Evolutionary conservation across 352 stramenopile genomes (phyloP).

Genomic region (Aphanomyces euteiches): DNA sequence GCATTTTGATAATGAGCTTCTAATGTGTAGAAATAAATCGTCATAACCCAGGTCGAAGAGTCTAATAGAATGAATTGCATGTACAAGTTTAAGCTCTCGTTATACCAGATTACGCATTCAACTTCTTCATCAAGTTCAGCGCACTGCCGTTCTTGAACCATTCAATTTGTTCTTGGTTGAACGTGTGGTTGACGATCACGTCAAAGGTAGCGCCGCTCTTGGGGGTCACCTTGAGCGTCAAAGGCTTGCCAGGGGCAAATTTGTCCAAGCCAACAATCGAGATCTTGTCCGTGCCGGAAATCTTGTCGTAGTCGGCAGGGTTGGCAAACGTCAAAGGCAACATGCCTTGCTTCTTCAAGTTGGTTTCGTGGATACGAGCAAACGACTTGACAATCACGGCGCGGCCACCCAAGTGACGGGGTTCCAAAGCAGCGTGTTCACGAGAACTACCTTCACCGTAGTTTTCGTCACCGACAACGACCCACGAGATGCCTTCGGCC

Average conservation of each 20-base stretch:
- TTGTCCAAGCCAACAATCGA: conserved; percentile 82
- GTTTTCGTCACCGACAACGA: conserved; percentile 93
- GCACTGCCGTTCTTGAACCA: conserved; percentile 93
- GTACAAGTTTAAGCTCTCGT: too few species aligned
- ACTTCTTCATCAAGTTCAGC: conserved; percentile 94
- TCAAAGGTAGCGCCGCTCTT: conserved; percentile 67
- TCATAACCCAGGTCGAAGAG: too few species aligned
- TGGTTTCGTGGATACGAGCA: conserved; percentile 93
- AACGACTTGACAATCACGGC: conserved; percentile 93
- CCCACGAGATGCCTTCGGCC: conserved; percentile 83
- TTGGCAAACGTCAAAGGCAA: conserved; percentile 90
- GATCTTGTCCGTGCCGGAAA: conserved; percentile 89
- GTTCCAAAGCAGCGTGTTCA: conserved; percentile 90
- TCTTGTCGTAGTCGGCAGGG: conserved; percentile 90
- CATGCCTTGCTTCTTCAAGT: conserved; percentile 96
- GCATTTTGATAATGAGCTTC: too few species aligned
- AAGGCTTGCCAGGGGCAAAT: conserved; percentile 82
- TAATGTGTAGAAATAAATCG: too few species aligned
- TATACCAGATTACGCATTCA: conserved; percentile 45
- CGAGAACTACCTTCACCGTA: conserved; percentile 91
- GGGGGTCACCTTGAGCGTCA: conserved; percentile 80
- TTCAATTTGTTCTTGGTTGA: conserved; percentile 93
- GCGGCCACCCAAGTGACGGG: conserved; percentile 85
- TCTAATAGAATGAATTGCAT: too few species aligned
- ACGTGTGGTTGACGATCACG: conserved; percentile 92